Base-by-base conservation (phyloP, 2,329 filamentous ascomycete species). In the Cercospora brassicicola region DNA sequence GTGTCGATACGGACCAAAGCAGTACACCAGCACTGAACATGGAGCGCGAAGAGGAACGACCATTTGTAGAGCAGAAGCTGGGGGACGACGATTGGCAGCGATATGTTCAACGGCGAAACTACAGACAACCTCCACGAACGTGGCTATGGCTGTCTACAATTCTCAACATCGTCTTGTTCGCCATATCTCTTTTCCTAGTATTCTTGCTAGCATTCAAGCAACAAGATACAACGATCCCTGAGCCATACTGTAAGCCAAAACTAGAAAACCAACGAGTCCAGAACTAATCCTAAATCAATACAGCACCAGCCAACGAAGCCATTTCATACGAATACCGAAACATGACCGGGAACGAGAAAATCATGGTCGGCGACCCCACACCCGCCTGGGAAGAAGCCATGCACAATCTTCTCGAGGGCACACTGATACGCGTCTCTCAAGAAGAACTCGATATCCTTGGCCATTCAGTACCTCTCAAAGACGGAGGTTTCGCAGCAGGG, bases 261-360 rank as follows among this genome's bases (percentile, higher is more conserved):
- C 23, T 2, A 20, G 8, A 11, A n/a, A 20, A 57, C 7, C 8
- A 20, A 30, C 7, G 6, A 13, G 9, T 42, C 13, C 23, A 55
- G 0, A n/a, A 9, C 9, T 8, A 10, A 55, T 30, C 18, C 11
- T 26, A 4, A 48, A 0, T 18, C 11, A 18, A 4, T 15, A 18
- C 39, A 69, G 67, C 67, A 23, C 67, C 67, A 6, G 64, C 61
- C 28, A 69, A 66, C 28, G 42, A 66, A 23, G 60, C 61, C 15
- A 66, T 69, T 20, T 28, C 45, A 33, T 69, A 69, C 30, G 67
- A 69, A 36, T 66, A 69, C n/a, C 67, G 67, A 6, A 57, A 53
- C 23, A 64, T 63, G 33, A 64, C 33, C 20, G 51, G 48, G 55
- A 69, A 69, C 42, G 64, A 69, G 28, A 65, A 60, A 13, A 33